A percentile compares a stretch with the other conserved stretches of the same genome.
Conservation (phyloP, 441 rosid species). For the Brassica balearica region DNA sequence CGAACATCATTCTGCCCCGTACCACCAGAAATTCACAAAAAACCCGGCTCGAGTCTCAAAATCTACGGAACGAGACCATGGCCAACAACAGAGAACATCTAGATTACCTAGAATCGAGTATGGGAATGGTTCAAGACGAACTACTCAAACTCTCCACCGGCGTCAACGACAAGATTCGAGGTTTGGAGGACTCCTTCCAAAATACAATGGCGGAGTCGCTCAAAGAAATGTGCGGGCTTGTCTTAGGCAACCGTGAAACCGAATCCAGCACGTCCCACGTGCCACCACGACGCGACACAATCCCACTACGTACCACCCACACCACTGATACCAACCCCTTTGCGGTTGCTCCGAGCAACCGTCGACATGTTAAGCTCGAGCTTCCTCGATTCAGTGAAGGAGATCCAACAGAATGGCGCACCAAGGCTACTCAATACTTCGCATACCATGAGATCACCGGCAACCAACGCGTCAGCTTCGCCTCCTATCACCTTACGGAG, state of each 20-base stretch:
- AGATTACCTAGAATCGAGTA: neutral
- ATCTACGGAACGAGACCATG: neutral
- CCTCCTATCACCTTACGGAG: neutral
- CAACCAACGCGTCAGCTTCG: neutral
- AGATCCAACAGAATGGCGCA: neutral
- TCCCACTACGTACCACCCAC: too few species aligned
- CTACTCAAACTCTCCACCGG: neutral
- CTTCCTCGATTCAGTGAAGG: neutral
- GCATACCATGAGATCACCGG: neutral
- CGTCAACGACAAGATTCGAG: neutral
- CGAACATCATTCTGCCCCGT: neutral
- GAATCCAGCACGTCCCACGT: neutral
- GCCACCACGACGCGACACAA: neutral
- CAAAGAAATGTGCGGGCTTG: neutral
- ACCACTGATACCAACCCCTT: neutral
- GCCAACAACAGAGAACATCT: neutral
- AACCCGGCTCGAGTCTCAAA: neutral
- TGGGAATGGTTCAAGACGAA: neutral
- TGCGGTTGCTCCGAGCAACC: neutral
- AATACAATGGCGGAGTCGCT: neutral
- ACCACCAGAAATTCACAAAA: neutral
- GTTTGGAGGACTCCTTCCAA: neutral
- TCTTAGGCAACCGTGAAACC: neutral
- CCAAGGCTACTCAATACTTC: neutral
- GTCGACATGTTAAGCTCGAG: neutral